Evolutionary conservation across 441 rosid species (phyloP).

Genomic region (Breynia disticha): DNA sequence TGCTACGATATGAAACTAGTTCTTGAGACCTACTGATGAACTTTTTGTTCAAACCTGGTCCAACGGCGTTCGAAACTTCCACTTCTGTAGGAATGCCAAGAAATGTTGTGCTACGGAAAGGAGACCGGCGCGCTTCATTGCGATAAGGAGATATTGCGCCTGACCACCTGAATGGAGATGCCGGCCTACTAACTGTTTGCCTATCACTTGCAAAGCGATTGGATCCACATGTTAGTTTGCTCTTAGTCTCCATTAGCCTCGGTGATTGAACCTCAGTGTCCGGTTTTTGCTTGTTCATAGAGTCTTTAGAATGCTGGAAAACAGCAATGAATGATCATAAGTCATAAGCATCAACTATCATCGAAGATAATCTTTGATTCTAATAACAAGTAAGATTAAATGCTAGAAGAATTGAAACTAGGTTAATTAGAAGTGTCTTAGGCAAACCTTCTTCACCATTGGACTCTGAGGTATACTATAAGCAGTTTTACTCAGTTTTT

Average conservation of each 20-base stretch:
- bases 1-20: constrained; percentile 26
- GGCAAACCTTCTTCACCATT: constrained; percentile 40
- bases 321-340: constrained; percentile 5
- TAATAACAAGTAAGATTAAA: constrained; percentile 4
- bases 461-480: constrained; percentile 33
- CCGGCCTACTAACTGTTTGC: constrained; percentile 25
- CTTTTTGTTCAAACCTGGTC: constrained; percentile 24
- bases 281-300: constrained; percentile 30
- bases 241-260: constrained; percentile 21
- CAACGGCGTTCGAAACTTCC: constrained; percentile 25
- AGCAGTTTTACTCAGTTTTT: constrained; percentile 38
- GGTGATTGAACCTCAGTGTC: constrained; percentile 31
- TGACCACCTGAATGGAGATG: constrained; percentile 55
- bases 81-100: constrained; percentile 49
- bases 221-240: constrained; percentile 34
- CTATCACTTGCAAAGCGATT: constrained; percentile 35
- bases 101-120: constrained; percentile 41
- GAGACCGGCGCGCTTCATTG: constrained; percentile 39
- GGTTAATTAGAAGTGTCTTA: neutral
- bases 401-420: neutral
- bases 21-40: constrained; percentile 57
- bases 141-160: constrained; percentile 42
- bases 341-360: constrained; percentile 1
- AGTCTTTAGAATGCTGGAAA: constrained; percentile 39
- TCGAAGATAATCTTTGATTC: constrained; percentile 5